Conservation (phyloP, 306 rosid genomes). For the Cicer pinnatifidum region DNA sequence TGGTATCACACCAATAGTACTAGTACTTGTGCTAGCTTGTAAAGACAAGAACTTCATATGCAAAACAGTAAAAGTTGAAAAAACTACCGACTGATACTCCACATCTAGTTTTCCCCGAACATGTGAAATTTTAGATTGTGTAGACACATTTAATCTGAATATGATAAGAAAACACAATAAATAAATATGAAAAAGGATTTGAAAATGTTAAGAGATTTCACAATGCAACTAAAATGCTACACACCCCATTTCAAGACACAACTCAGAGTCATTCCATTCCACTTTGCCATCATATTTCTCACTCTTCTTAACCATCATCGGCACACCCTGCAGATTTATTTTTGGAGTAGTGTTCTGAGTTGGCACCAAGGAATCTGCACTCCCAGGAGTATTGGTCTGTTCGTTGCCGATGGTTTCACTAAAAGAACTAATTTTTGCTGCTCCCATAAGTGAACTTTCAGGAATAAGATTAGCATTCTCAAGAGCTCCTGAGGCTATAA, state of each 20-base stretch:
- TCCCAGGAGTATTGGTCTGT: constrained; percentile 33
- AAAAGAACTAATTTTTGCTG: constrained; percentile 38
- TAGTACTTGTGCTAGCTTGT: constrained; percentile 1
- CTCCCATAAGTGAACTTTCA: constrained; percentile 47
- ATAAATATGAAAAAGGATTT: not conserved
- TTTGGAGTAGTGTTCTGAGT: constrained; percentile 42
- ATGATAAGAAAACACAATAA: constrained; percentile 32
- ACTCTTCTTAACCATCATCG: constrained; percentile 44
- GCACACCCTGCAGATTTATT: constrained; percentile 32
- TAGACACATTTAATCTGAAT: constrained; percentile 52
- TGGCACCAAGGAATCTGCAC: constrained; percentile 36
- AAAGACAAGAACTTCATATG: constrained; percentile 1
- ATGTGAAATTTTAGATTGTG: constrained; percentile 46
- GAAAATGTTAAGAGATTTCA: constrained; percentile 14
- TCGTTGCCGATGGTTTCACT: constrained; percentile 39
- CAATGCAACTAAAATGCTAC: constrained; percentile 44
- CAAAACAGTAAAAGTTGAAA: constrained; percentile 26
- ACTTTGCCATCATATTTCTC: constrained; percentile 42
- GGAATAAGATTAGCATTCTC: constrained; percentile 37
- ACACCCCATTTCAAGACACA: constrained; percentile 58
- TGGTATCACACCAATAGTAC: constrained; percentile 12
- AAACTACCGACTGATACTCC: constrained; percentile 53
- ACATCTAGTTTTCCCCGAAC: constrained; percentile 46
- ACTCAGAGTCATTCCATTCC: constrained; percentile 44
- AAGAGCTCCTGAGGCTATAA: constrained; percentile 40